Evolutionary conservation across 2,329 filamentous ascomycete genomes (phyloP).

Genomic region (Huntiella moniliformis): DNA sequence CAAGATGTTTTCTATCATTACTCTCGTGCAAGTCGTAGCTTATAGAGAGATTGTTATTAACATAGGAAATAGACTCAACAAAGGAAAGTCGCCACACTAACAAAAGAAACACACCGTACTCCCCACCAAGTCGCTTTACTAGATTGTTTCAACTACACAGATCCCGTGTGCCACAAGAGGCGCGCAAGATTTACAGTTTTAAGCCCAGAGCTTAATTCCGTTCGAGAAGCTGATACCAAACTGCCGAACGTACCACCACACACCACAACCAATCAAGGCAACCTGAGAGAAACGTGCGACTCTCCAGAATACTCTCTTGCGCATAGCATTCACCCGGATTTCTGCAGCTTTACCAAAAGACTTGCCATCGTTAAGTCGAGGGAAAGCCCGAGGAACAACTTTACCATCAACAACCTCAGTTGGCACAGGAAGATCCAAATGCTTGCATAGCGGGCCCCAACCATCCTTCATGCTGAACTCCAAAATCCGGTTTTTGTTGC

Average conservation of each 20-base stretch:
- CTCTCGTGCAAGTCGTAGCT: too few species aligned
- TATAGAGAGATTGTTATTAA: too few species aligned
- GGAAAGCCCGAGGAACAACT: conserved; percentile 13
- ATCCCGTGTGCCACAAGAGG: too few species aligned
- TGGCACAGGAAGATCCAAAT: conserved; percentile 22
- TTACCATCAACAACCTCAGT: conserved; percentile 16
- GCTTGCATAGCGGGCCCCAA: conserved; percentile 24
- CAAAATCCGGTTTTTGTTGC: conserved; percentile 18
- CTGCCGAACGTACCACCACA: too few species aligned
- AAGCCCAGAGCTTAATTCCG: too few species aligned
- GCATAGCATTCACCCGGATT: conserved; percentile 12
- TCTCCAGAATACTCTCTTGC: conserved; percentile 11
- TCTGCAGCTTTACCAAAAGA: conserved; percentile 8
- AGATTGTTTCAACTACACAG: too few species aligned
- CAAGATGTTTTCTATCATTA: too few species aligned
- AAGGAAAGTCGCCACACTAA: not conserved
- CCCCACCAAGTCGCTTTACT: too few species aligned
- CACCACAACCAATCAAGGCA: conserved; percentile 3
- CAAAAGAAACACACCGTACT: not conserved
- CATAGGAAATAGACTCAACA: too few species aligned
- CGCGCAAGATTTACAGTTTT: too few species aligned
- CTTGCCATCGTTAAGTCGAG: conserved; percentile 13
- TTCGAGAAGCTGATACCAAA: too few species aligned
- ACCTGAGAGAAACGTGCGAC: conserved; percentile 11
- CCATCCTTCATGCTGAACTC: conserved; percentile 23